Evolutionary conservation across 306 rosid genomes (phyloP), one percentile per base, ranked within the genome.

Genomic region (Alnus rubra): DNA sequence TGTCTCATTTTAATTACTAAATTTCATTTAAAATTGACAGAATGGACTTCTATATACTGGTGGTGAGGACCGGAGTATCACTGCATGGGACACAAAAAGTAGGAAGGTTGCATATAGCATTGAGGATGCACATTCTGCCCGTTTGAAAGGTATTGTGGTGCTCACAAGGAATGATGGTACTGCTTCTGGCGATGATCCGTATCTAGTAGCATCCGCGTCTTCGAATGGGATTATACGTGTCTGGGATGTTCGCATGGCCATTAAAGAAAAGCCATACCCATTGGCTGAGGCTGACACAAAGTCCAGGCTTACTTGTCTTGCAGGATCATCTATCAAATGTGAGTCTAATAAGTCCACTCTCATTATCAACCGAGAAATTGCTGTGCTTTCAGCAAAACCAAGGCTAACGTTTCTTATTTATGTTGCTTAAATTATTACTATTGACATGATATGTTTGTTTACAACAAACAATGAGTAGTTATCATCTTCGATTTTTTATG

Each of bases 161-260:
- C 87, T 91, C 51, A 78, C 88, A 23, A 81, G 78, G 78, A 79
- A 79, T 77, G 83, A 76, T 1, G 86, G 91, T 76, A 75, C 77
- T 56, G 80, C 79, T 31, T 82, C 76, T 62, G 88, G 77, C 30
- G 96, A 92, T 62, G 92, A 90, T 64, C 96, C 98, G 0, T 86
- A 86, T 77, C 76, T 91, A 28, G 85, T 95, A 42, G 94, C 96
- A 76, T 90, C 98, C 83, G 98, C 92, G 33, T 92, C 98, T 65
- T 86, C 97, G 7, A 98, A 95, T 80, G 98, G 98, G 53, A 74
- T 87, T 83, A 87, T 95, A 82, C 90, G 92, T 4, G 88, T 88
- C 47, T 95, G 98, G 98, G 98, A 95, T 87, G 94, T 92, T 83
- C 98, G 98, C 15, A 86, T 86, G 98, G 90, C 92, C 30, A 39